phyloP scores from a whole-genome alignment of 164 flowering plant genomes.

The Stephania japonica region DNA sequence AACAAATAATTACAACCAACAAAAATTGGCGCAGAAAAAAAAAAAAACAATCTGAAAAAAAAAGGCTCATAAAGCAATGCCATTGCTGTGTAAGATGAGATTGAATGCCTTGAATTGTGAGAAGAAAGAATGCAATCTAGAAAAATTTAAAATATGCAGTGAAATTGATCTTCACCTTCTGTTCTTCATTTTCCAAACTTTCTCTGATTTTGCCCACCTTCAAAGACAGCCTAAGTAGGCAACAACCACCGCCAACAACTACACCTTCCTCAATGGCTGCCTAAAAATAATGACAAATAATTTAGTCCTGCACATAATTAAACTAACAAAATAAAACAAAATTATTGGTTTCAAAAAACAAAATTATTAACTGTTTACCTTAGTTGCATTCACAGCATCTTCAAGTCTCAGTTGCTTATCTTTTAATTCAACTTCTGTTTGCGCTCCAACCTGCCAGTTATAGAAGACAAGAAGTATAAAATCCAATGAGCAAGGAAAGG shows the following conservation, averaged over 20 bases:
- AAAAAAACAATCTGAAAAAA: background rate
- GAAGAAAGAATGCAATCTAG: background rate
- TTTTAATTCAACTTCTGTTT: conserved; percentile 79
- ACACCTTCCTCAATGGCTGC: conserved; percentile 96
- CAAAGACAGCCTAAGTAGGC: conserved; percentile 60
- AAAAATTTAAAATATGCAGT: background rate
- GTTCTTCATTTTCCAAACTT: conserved; percentile 68
- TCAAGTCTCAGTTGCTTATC: conserved; percentile 81
- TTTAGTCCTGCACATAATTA: background rate
- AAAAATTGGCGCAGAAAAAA: background rate
- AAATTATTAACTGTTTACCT: conserved; percentile 36
- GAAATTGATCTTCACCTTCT: conserved; percentile 38
- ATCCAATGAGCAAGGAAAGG: background rate
- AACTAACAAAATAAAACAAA: conserved; percentile 1
- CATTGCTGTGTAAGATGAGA: background rate
- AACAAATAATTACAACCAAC: background rate
- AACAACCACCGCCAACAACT: conserved; percentile 93
- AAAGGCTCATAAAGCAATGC: background rate
- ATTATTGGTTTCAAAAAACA: background rate
- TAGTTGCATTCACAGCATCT: conserved; percentile 93
- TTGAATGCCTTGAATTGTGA: background rate
- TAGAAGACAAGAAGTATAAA: background rate
- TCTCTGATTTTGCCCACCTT: conserved; percentile 65
- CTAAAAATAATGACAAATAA: conserved; percentile 24
- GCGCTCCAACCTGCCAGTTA: conserved; percentile 74